Base-by-base conservation (phyloP, 164 flowering plant genomes). In the Aristolochia californica region DNA sequence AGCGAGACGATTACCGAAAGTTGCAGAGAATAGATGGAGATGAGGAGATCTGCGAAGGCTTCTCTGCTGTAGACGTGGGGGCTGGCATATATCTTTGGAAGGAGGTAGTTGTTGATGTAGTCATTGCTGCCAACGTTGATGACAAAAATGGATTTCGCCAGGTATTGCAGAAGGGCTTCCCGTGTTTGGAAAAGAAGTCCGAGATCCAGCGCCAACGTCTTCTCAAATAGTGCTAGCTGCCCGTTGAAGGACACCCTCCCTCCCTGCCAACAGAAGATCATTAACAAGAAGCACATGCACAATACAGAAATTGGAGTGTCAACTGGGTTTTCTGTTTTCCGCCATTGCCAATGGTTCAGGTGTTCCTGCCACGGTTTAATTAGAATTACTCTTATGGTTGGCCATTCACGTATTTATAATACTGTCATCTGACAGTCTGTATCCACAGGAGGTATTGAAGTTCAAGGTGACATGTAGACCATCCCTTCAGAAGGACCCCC, bases 31-130 rank as follows among this genome's bases (percentile, higher is more conserved):
- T 64, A 69, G 53, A 52, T 47, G 11, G 25, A 30, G 34, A 55
- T 48, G 45, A 75, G 72, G 56, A 67, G 69, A 63, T 72, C 72
- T 20, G 75, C 75, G 45, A 47, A 75, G 24, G 64, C 58, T 43
- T 69, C 70, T 13, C 68, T 61, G 10, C 34, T 57, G 62, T 62
- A 73, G 22, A 38, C 15, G 4, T 22, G 45, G 68, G 74, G 70
- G 13, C 56, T 57, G 17, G 52, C 11, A 48, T 72, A 75, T 34
- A 63, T 53, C 22, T 55, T 61, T 26, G 74, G 72, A 18, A 62
- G 62, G 15, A 75, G 74, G 48, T 75, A 75, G 59, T 75, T 75
- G 64, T 75, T 75, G 66, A 75, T 63, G 72, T 75, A 72, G 76
- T 75, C 79, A 61, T 75, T 72, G 68, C 76, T 66, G 4, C 79